Evolutionary conservation across 179 eudicot genomes (phyloP).

Genomic region (Silene vulgaris): DNA sequence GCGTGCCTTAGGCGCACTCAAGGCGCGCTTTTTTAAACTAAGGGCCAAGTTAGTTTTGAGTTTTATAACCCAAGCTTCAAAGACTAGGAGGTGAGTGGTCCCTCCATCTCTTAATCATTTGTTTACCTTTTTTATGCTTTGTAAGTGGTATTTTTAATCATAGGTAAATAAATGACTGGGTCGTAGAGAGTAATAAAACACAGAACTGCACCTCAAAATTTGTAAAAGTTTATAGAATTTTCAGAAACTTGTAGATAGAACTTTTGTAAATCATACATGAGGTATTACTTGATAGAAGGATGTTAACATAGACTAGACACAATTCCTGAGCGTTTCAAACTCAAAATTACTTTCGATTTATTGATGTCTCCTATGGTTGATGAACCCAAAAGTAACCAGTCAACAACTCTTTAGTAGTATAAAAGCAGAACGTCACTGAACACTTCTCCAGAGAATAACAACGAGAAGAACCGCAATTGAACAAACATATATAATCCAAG

Average conservation of each 20-base stretch:
- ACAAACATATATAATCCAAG: neutral
- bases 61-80: neutral
- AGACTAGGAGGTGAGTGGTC: neutral
- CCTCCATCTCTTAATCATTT: too few species aligned
- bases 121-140: too few species aligned
- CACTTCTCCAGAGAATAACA: neutral
- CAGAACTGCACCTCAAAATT: neutral
- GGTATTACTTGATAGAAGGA: neutral
- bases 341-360: neutral
- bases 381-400: neutral
- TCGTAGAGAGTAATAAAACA: neutral
- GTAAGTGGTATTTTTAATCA: too few species aligned
- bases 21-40: too few species aligned
- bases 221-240: neutral
- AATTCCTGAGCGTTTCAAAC: neutral
- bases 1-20: too few species aligned
- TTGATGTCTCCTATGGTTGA: neutral
- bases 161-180: too few species aligned
- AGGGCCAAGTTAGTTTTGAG: neutral
- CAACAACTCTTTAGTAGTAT: neutral
- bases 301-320: neutral
- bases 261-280: neutral
- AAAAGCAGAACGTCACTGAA: neutral
- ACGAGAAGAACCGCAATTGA: too few species aligned
- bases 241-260: neutral